phyloP scores from a whole-genome alignment of 768 basidiomycete species.

The Lentinula boryana region DNA sequence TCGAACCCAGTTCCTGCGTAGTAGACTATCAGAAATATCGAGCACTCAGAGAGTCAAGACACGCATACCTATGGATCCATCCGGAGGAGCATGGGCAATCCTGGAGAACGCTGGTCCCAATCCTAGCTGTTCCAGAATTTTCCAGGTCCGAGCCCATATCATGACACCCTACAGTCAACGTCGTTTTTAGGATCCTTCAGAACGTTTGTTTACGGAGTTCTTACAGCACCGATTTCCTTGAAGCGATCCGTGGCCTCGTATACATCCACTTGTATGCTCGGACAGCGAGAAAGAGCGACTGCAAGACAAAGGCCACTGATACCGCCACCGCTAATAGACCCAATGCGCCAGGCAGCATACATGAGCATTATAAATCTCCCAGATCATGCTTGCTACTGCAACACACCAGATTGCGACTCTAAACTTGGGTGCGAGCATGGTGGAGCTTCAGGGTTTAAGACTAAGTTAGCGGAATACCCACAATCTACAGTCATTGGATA shows the following conservation, averaged over 20 bases:
- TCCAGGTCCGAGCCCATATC: slow-evolving; percentile 43
- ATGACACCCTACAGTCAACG: slow-evolving; percentile 30
- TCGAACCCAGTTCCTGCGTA: slow-evolving; percentile 36
- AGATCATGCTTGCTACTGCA: background rate
- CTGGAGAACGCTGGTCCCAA: slow-evolving; percentile 25
- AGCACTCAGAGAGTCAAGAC: background rate
- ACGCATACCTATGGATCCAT: slow-evolving; percentile 21
- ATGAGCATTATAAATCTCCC: background rate
- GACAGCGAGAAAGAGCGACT: slow-evolving; percentile 31
- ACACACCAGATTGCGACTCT: slow-evolving; percentile 29
- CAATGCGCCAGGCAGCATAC: background rate
- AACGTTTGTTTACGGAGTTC: background rate
- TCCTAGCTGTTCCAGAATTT: slow-evolving; percentile 36
- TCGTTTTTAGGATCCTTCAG: slow-evolving; percentile 16
- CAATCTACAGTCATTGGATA: too few relatives aligned
- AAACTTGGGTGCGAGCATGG: slow-evolving; percentile 6
- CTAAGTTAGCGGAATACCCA: too few relatives aligned
- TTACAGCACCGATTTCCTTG: slow-evolving; percentile 43
- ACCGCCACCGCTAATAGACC: slow-evolving; percentile 24
- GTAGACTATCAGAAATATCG: background rate
- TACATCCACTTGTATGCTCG: slow-evolving; percentile 31
- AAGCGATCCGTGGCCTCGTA: slow-evolving; percentile 44
- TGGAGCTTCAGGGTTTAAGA: background rate
- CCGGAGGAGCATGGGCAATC: slow-evolving; percentile 28
- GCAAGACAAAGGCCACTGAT: slow-evolving; percentile 36